Percentiles rank a stretch among this genome's conserved stretches.
These are phyloP conservation scores for Coniochaeta sp. DNA, from an alignment of 2,329 filamentous ascomycete genomes.

Conservation along the genomic window DNA sequence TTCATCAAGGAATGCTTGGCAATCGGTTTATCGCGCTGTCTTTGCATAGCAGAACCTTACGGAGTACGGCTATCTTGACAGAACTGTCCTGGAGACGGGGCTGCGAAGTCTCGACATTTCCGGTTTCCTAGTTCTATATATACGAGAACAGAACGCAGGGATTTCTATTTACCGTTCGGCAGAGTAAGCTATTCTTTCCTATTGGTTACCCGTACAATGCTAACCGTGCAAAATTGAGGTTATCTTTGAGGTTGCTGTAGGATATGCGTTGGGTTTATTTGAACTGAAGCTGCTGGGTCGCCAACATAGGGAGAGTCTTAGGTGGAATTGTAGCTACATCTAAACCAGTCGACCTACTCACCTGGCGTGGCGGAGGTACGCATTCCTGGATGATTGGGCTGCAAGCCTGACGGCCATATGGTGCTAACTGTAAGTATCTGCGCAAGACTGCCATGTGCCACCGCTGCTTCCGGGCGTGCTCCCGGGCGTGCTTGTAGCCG, in stretches of 20 bases:
- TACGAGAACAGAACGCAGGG: constrained; percentile 10
- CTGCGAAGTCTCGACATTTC: neutral
- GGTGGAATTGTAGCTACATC: no score
- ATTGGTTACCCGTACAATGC: neutral
- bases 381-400: no score
- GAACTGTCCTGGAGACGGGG: constrained; percentile 3
- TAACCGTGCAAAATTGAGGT: constrained; percentile 4
- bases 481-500: no score
- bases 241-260: constrained; percentile 46
- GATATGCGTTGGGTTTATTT: no score
- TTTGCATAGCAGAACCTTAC: constrained; percentile 3
- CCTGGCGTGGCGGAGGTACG: no score
- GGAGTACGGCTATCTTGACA: constrained; percentile 4
- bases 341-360: no score
- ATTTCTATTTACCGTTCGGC: constrained; percentile 5
- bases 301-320: no score
- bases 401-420: no score
- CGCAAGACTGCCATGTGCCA: no score
- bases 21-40: constrained; percentile 4
- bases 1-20: constrained; percentile 3
- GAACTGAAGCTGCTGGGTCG: no score
- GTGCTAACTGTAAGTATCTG: no score
- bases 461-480: no score
- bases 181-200: neutral
- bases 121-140: constrained; percentile 5